Evolutionary conservation across 2,329 filamentous ascomycete species (phyloP), one percentile per base, ranked within the genome.

Genomic region (Onygenales sp.): DNA sequence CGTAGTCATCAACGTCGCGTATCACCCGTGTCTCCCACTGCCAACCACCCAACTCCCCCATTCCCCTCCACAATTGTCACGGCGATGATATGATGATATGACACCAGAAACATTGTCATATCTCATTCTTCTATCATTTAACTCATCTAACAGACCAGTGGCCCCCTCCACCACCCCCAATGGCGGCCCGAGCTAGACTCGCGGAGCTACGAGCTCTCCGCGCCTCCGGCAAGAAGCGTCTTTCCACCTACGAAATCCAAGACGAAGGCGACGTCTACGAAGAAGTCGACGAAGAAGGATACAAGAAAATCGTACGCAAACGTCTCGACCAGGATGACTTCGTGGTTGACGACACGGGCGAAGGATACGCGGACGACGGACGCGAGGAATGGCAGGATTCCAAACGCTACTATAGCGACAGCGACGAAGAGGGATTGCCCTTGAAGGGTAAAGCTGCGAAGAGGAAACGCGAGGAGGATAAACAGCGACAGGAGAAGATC

Each of bases 281-380:
- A 58, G 91, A 95, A 64, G 90, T 98, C 47, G 91, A 97, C 65
- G 93, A 98, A 64, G 92, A 93, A 64, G 87, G 88, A 50, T 98
- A 98, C 77, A 96, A 96, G 76, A 94, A 94, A 69, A 86, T 97
- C 60, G 90, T 98, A 11, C 83, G 93, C 42, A 83, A 86, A 53
- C 85, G 93, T 46, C 77, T 98, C 50, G 88, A 97, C 65, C 80
- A 95, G 64, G 93, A 98, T 63, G 93, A 98, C 73, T 98, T 98
- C 65, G 92, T 98, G 51, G 91, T 98, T 54, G 90, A 95, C 74
- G 90, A 96, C 73, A 92, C 95, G 74, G 90, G 90, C 65, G 88
- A 91, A 69, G 90, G 91, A 33, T 96, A 96, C 64, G 89, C 88
- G 59, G 90, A 96, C 67, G 91, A 95, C 65, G 91, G 90, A 52